Base-by-base conservation (phyloP, 345 rosid genomes). In the Populus ilicifolia region DNA sequence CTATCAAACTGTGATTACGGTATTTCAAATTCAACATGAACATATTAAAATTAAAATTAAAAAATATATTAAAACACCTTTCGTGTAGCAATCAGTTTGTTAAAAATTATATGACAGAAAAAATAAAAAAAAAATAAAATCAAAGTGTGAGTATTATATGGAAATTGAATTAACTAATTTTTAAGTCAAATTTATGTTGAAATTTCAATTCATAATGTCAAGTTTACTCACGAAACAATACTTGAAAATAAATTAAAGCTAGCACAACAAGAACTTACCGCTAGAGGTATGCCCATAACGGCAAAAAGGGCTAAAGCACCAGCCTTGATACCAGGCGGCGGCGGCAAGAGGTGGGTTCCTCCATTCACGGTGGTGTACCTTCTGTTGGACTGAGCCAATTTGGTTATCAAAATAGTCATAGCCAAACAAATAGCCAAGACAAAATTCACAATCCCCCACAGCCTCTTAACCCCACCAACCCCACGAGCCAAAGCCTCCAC, bases 361-460 rank as follows among this genome's bases (percentile, higher is more conserved):
- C 43, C 74, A 5, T 50, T 9, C 46, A 56, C 50, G 64, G 80
- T 66, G 25, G 21, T 11, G 21, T 73, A 68, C 67, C 85, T 74
- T 2, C 92, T 80, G 75, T 78, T 63, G 3, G 91, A 74, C 80
- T 91, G 83, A 0, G 98, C 98, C 69, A 83, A 27, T 82, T 90
- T 95, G 1, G 94, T 89, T 48, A 93, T 65, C 35, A 87, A 41
- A 38, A 90, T 78, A 0, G 94, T 93, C 82, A 85, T 5, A 16
- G 81, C 84, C 86, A 93, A 76, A 76, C 93, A 86, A 18, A 85
- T 7, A 3, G 94, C 93, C 25, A 95, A 72, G 6, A 95, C 25
- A 77, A 93, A 80, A 73, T 95, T 93, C 25, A 95, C 94, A 2
- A 77, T 39, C 2, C 92, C 98, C 99, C 98, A 92, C 18, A 90